A percentile compares a stretch with the other conserved stretches of the same genome.
phyloP scores from a whole-genome alignment of 257 asterid genomes.

The Fraxinus cuspidata region DNA sequence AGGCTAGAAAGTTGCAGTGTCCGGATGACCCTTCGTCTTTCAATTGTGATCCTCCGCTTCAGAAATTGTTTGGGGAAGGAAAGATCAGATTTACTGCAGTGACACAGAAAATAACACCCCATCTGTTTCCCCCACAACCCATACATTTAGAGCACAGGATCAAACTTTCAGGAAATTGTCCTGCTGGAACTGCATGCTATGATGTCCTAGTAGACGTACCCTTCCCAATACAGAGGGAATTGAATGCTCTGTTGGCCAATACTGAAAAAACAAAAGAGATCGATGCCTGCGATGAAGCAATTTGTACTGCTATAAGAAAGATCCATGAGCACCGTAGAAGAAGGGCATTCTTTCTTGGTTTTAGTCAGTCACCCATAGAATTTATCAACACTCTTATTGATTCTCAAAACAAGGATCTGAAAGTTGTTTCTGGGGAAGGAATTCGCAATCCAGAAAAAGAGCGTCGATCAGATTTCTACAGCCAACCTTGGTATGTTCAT shows the following conservation, averaged over 20 bases:
- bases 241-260: slow-evolving; percentile 77
- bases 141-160: slow-evolving; percentile 91
- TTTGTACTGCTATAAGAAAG: slow-evolving; percentile 85
- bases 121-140: slow-evolving; percentile 82
- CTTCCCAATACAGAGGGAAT: slow-evolving; percentile 88
- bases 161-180: slow-evolving; percentile 81
- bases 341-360: slow-evolving; percentile 95
- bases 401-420: slow-evolving; percentile 90
- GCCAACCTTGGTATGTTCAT: slow-evolving; percentile 82
- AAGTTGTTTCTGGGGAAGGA: slow-evolving; percentile 75
- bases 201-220: slow-evolving; percentile 90
- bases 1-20: slow-evolving; percentile 90
- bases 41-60: slow-evolving; percentile 89
- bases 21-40: slow-evolving; percentile 82
- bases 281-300: slow-evolving; percentile 91
- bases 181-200: slow-evolving; percentile 89
- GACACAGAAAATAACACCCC: slow-evolving; percentile 74
- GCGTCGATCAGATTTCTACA: slow-evolving; percentile 82
- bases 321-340: slow-evolving; percentile 91
- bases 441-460: slow-evolving; percentile 85
- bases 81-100: slow-evolving; percentile 77
- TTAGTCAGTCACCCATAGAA: slow-evolving; percentile 96
- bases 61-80: slow-evolving; percentile 76
- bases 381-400: slow-evolving; percentile 81
- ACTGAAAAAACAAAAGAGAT: slow-evolving; percentile 91